Conservation (phyloP, 768 basidiomycete genomes). For the Erythrobasidium yunnanense region DNA sequence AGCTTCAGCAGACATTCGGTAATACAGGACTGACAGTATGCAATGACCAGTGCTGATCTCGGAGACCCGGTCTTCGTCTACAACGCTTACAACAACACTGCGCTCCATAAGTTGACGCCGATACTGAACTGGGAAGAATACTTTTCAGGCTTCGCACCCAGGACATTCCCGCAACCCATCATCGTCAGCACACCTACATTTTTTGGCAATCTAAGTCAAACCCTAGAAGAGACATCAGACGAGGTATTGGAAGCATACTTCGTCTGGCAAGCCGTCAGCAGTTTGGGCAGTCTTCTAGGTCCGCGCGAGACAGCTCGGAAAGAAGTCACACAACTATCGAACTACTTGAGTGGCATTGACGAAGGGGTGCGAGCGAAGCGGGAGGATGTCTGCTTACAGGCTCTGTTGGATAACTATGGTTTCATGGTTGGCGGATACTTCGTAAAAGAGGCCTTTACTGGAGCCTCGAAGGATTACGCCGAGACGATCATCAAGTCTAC, state of each 20-base stretch:
- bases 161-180: slow-evolving; percentile 60
- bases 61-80: slow-evolving; percentile 77
- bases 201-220: slow-evolving; percentile 53
- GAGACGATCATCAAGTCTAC: slow-evolving; percentile 72
- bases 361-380: slow-evolving; percentile 74
- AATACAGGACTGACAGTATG: neutral
- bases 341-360: slow-evolving; percentile 69
- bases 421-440: slow-evolving; percentile 79
- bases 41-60: slow-evolving; percentile 55
- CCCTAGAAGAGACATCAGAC: slow-evolving; percentile 57
- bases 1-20: neutral
- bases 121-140: slow-evolving; percentile 76
- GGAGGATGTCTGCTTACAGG: slow-evolving; percentile 65
- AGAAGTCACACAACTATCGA: slow-evolving; percentile 58
- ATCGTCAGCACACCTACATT: slow-evolving; percentile 77
- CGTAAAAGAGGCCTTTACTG: slow-evolving; percentile 65
- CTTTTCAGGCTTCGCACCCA: slow-evolving; percentile 70
- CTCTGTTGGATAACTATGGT: slow-evolving; percentile 65
- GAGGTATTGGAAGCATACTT: slow-evolving; percentile 79
- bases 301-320: slow-evolving; percentile 66
- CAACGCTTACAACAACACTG: slow-evolving; percentile 64
- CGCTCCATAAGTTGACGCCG: slow-evolving; percentile 54
- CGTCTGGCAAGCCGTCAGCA: slow-evolving; percentile 60
- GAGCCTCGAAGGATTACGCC: slow-evolving; percentile 66
- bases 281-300: slow-evolving; percentile 49